Evolutionary conservation across 2,329 filamentous ascomycete species (phyloP), one percentile per base, ranked within the genome.

Genomic region (Pseudogymnoascus sp.): DNA sequence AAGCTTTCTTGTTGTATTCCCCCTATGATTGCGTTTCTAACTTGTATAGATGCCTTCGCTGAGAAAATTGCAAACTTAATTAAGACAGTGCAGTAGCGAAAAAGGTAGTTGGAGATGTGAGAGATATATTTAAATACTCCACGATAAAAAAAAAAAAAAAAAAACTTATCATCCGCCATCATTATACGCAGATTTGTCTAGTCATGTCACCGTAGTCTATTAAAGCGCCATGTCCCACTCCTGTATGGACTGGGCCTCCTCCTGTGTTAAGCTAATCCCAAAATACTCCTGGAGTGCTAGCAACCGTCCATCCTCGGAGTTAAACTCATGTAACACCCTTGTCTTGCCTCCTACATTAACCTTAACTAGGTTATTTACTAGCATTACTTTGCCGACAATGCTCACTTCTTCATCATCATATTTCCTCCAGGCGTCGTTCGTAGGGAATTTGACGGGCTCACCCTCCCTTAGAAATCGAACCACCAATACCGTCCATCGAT

Each of bases 11-110:
- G 10, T 21, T 10, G 9, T 21, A 11, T 3, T 15, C 6, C 31
- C 6, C 17, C 38, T 63, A 26, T 9, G 19, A 36, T 9, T 61
- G 26, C 19, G 13, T 15, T 26, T 11, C 11, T 47, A 15, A 47
- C 21, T 23, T 61, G 62, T 8, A 38, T 57, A 73, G 74, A 78
- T 69, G 75, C 74, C 67, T 66, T 79, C 9, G 78, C 76, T 1
- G 77, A 79, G 67, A 79, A 78, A 69, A 75, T 78, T 60, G 74
- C 75, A 1, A 71, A 70, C 19, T 69, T 63, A 19, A 71, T 71
- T 10, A 57, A 42, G 19, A 60, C 44, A n/a, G 42, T 31, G 21
- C 42, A 47, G 42, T 47, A 47, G 26, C 26, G 6, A 26, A 26
- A 26, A 6, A 26, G 28, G 28, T 31, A 7, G 28, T 31, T 5